These are phyloP conservation scores for Xylaria hypoxylon DNA, from an alignment of 2,329 filamentous ascomycete genomes.

Conservation along the genomic window DNA sequence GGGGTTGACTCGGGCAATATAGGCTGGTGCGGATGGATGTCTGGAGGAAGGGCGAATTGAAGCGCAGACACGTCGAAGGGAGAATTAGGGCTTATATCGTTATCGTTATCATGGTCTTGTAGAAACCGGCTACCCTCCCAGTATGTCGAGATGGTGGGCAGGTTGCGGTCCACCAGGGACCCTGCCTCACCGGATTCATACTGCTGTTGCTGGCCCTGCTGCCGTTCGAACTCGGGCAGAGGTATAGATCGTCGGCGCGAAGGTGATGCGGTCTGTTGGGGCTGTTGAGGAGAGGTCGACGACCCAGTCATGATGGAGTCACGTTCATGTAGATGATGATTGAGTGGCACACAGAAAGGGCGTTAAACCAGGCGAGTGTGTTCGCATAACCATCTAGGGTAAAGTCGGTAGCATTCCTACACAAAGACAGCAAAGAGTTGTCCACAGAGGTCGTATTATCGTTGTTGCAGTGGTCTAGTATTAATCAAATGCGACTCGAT, in stretches of 20 bases:
- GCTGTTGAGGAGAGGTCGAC: conserved; percentile 55
- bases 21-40: conserved; percentile 55
- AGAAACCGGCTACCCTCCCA: conserved; percentile 62
- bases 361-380: conserved; percentile 17
- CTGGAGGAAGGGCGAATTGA: conserved; percentile 67
- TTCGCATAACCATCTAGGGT: conserved; percentile 18
- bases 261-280: conserved; percentile 59
- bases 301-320: conserved; percentile 58
- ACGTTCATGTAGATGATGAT: conserved; percentile 46
- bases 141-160: conserved; percentile 62
- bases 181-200: conserved; percentile 40
- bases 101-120: conserved; percentile 52
- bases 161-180: conserved; percentile 46
- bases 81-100: conserved; percentile 56
- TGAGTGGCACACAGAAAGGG: conserved; percentile 13
- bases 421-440: background rate
- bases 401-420: conserved; percentile 27
- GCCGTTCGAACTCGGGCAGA: conserved; percentile 68
- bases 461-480: background rate
- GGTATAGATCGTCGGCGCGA: conserved; percentile 73
- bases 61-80: conserved; percentile 66
- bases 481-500: conserved; percentile 1
- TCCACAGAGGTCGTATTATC: background rate
- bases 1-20: conserved; percentile 46
- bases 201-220: conserved; percentile 45